phyloP scores from a whole-genome alignment of 129 eudicot genomes.

The Smallanthus sonchifolius region DNA sequence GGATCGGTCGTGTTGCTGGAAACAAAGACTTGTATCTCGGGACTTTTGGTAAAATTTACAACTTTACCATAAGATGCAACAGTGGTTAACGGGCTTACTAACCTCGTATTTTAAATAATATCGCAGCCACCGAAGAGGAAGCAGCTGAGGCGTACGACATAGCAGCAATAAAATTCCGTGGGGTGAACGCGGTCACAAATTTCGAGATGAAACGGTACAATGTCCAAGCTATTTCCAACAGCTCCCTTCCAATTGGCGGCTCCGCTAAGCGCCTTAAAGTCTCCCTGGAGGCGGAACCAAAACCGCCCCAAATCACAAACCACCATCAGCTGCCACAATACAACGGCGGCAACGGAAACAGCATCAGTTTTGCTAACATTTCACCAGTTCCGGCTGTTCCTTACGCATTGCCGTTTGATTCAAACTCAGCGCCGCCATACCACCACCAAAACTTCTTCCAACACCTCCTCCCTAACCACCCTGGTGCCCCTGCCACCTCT shows the following conservation, averaged over 20 bases:
- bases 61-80: neutral
- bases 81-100: neutral
- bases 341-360: slow-evolving; percentile 40
- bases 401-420: slow-evolving; percentile 58
- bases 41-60: slow-evolving; percentile 58
- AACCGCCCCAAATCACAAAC: slow-evolving; percentile 31
- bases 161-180: slow-evolving; percentile 96
- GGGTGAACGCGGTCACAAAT: slow-evolving; percentile 86
- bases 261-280: slow-evolving; percentile 80
- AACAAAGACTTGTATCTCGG: slow-evolving; percentile 92
- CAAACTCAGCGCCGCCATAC: slow-evolving; percentile 25
- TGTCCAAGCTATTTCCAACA: slow-evolving; percentile 80
- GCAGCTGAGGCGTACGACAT: slow-evolving; percentile 99
- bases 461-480: slow-evolving; percentile 39
- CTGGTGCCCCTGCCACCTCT: slow-evolving; percentile 33
- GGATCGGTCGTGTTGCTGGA: slow-evolving; percentile 98
- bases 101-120: neutral
- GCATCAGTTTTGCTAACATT: slow-evolving; percentile 49
- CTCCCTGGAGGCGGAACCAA: slow-evolving; percentile 57
- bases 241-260: slow-evolving; percentile 87
- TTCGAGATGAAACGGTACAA: slow-evolving; percentile 95
- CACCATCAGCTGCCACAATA: slow-evolving; percentile 42
- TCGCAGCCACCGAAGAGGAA: slow-evolving; percentile 94
- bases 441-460: slow-evolving; percentile 71
- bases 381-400: slow-evolving; percentile 26